Percentiles rank a stretch among this genome's conserved stretches.
These are phyloP conservation scores for Penicillium coprophilum DNA, from an alignment of 495 filamentous ascomycete genomes.

Conservation along the genomic window DNA sequence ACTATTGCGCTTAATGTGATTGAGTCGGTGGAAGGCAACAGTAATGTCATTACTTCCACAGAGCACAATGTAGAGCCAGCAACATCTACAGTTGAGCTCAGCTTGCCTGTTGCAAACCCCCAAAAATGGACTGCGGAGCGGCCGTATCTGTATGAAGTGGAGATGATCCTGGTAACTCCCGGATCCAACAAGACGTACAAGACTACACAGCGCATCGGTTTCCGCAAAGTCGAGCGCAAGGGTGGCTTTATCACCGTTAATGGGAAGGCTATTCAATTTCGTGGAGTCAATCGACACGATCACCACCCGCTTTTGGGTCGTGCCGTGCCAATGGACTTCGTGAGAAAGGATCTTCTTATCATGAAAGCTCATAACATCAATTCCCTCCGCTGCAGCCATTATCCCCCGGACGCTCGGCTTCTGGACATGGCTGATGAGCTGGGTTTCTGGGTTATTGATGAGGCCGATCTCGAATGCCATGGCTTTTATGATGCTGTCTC, in stretches of 20 bases:
- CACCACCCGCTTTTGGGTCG: constrained; percentile 60
- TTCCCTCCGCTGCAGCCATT: constrained; percentile 61
- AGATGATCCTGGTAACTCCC: constrained; percentile 25
- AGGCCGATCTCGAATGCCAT: constrained; percentile 70
- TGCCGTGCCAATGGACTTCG: constrained; percentile 57
- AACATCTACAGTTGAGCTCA: background rate
- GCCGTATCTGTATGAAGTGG: constrained; percentile 56
- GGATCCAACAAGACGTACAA: constrained; percentile 35
- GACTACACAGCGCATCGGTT: constrained; percentile 56
- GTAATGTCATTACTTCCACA: background rate
- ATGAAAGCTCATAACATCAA: constrained; percentile 72
- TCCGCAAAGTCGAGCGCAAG: constrained; percentile 58
- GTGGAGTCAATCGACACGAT: constrained; percentile 64
- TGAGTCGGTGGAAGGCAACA: background rate
- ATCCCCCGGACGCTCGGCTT: constrained; percentile 57
- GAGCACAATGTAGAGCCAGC: background rate
- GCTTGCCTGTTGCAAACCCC: constrained; percentile 39
- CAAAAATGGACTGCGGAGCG: constrained; percentile 67
- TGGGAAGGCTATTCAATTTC: constrained; percentile 53
- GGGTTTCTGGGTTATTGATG: constrained; percentile 69
- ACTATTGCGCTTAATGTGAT: background rate
- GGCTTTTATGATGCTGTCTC: constrained; percentile 58
- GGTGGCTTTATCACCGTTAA: constrained; percentile 60
- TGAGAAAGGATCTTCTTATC: constrained; percentile 56
- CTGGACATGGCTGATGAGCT: constrained; percentile 66